These are phyloP conservation scores for Narthecium ossifragum DNA, from an alignment of 106 monocot genomes.

Conservation along the genomic window DNA sequence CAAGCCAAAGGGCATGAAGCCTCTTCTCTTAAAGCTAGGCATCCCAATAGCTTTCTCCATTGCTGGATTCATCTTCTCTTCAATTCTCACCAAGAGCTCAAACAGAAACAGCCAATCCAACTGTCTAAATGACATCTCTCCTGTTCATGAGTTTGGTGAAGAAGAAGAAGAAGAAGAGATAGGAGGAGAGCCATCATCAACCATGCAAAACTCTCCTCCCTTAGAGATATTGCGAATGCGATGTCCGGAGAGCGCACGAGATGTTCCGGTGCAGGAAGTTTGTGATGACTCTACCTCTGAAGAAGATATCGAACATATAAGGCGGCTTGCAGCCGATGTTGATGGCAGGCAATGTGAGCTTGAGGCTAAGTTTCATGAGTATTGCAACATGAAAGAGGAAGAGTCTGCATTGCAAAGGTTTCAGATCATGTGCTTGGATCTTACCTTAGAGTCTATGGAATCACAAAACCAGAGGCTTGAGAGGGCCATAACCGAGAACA, in stretches of 20 bases:
- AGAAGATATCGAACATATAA: slow-evolving; percentile 31
- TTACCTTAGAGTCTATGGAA: slow-evolving; percentile 38
- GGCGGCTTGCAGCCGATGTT: slow-evolving; percentile 9
- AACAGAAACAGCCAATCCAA: no score
- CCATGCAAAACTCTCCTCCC: neutral
- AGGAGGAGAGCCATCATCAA: neutral
- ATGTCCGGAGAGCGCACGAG: neutral
- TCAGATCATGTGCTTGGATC: slow-evolving; percentile 47
- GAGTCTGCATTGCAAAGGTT: slow-evolving; percentile 45
- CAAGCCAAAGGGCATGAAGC: slow-evolving; percentile 10
- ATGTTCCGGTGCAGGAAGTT: neutral
- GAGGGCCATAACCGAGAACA: slow-evolving; percentile 5
- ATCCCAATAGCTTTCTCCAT: slow-evolving; percentile 22
- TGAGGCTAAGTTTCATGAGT: slow-evolving; percentile 24
- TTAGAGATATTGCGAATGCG: neutral
- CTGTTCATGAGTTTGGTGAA: neutral
- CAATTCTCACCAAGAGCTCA: neutral
- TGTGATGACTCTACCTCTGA: neutral
- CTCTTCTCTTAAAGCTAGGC: slow-evolving; percentile 19
- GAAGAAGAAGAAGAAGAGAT: neutral
- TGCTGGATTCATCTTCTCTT: slow-evolving; percentile 10
- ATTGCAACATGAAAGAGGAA: slow-evolving; percentile 30
- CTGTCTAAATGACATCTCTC: slow-evolving; percentile 7
- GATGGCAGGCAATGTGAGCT: slow-evolving; percentile 14
- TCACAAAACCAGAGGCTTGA: slow-evolving; percentile 28